Evolutionary conservation across 306 rosid genomes (phyloP), one percentile per base, ranked within the genome.

Genomic region (Vicia villosa): DNA sequence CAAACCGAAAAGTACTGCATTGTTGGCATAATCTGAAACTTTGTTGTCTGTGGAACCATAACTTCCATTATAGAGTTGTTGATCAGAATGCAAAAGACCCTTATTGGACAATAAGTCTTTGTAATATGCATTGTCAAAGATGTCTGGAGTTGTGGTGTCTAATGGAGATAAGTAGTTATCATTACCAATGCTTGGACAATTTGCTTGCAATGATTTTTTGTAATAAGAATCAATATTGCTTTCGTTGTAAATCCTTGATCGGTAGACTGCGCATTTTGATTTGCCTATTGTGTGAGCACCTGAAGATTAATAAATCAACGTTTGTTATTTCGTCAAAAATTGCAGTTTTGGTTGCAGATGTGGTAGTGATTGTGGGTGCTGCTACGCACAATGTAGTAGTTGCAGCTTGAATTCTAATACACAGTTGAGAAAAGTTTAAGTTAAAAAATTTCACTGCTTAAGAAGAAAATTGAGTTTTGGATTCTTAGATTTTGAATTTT

Each of bases 241-340:
- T 26, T 86, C 89, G 32, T 82, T 88, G 61, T 86, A 82, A 24
- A 86, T 66, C 72, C 95, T 68, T 4, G 52, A 0, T 24, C 77
- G 36, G 22, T 77, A 83, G 12, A 24, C n/a, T 13, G 7, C 4
- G 49, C 91, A 82, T 57, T 78, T 77, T 3, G 82, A 69, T 64
- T 54, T 61, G 1, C 88, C 88, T 49, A 79, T 79, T 10, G 95
- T 82, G 49, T 88, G 95, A 51, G 85, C 38, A 28, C 92, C 96
- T 89, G 63, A 14, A 42, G 0, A 21, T 9, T 24, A 72, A 34
- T 6, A 57, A 10, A 3, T 43, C 51, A 45, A 45, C 2, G 24
- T 22, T 22, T 22, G 2, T 2, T 22, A 22, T 22, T 22, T 22
- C 2, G 24, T 22, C 2, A 22, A 22, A 22, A 22, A 22, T 28